These are phyloP conservation scores for Soucietia sequanensis DNA, from an alignment of 805 yeast species.

Conservation along the genomic window DNA sequence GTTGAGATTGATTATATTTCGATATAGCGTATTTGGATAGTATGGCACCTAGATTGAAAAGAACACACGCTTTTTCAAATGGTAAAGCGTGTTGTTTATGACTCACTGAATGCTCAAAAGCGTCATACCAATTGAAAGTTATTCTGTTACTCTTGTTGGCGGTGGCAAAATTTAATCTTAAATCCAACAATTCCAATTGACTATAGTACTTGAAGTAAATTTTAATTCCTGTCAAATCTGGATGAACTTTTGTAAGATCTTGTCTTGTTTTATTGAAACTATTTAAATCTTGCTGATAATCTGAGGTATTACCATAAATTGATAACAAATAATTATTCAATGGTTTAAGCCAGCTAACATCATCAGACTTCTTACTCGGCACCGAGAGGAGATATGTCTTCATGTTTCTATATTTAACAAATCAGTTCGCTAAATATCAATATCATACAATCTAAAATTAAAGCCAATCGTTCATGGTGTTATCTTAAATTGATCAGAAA, in stretches of 20 bases:
- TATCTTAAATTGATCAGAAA: no score
- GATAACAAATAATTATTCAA: slow-evolving; percentile 55
- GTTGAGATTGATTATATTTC: slow-evolving; percentile 26
- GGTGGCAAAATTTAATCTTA: slow-evolving; percentile 68
- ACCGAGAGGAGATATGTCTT: slow-evolving; percentile 23
- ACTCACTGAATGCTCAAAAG: slow-evolving; percentile 47
- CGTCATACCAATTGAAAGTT: slow-evolving; percentile 79
- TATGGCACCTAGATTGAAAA: slow-evolving; percentile 75
- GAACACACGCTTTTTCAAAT: slow-evolving; percentile 82
- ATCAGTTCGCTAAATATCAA: no score
- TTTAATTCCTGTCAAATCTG: slow-evolving; percentile 47
- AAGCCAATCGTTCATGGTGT: no score
- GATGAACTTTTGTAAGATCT: slow-evolving; percentile 51
- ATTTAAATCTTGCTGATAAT: slow-evolving; percentile 54
- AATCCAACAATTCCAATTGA: slow-evolving; percentile 74
- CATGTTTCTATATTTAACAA: no score
- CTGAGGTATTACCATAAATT: slow-evolving; percentile 61
- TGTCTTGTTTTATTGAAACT: slow-evolving; percentile 58
- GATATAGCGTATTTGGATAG: slow-evolving; percentile 48
- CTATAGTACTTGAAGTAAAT: slow-evolving; percentile 70
- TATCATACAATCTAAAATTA: no score
- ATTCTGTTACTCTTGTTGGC: slow-evolving; percentile 44
- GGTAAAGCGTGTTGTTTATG: slow-evolving; percentile 78
- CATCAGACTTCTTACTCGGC: slow-evolving; percentile 48
- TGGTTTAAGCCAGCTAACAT: slow-evolving; percentile 65